Percentiles rank a stretch among this genome's conserved stretches.
phyloP scores from a whole-genome alignment of 768 basidiomycete genomes.

The Vararia minispora region DNA sequence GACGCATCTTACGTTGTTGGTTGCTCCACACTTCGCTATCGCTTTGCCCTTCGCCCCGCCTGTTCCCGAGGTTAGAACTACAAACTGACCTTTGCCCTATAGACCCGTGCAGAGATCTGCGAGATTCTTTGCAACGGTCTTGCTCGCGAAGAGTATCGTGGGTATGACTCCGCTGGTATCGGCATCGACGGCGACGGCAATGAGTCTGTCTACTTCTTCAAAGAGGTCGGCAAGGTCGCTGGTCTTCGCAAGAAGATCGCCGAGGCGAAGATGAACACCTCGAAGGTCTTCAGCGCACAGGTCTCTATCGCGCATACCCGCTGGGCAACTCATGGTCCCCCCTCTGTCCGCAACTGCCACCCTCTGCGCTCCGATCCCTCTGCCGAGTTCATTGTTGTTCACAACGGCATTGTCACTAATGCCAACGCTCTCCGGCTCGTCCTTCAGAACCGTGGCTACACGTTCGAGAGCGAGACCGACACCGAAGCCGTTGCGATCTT shows the following conservation, averaged over 20 bases:
- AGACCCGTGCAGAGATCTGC: conserved; percentile 86
- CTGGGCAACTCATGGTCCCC: conserved; percentile 97
- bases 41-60: too few relatives aligned
- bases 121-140: conserved; percentile 88
- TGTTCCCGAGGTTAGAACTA: too few relatives aligned
- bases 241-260: conserved; percentile 85
- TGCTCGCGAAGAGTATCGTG: conserved; percentile 93
- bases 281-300: conserved; percentile 72
- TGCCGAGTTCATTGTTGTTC: conserved; percentile 86
- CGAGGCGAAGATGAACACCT: conserved; percentile 54
- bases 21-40: too few relatives aligned
- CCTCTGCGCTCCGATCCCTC: conserved; percentile 77
- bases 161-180: conserved; percentile 92
- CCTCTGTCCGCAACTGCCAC: conserved; percentile 85
- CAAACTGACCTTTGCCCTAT: too few relatives aligned
- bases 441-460: conserved; percentile 91
- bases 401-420: conserved; percentile 99
- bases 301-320: conserved; percentile 98
- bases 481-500: conserved; percentile 97
- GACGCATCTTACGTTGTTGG: too few relatives aligned
- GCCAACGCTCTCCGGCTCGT: conserved; percentile 79
- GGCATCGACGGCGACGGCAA: conserved; percentile 87
- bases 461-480: conserved; percentile 92
- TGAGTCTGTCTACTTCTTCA: conserved; percentile 75
- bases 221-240: conserved; percentile 96